phyloP scores from a whole-genome alignment of 805 yeast species.

The Sungouiozyma ichnusensis region DNA sequence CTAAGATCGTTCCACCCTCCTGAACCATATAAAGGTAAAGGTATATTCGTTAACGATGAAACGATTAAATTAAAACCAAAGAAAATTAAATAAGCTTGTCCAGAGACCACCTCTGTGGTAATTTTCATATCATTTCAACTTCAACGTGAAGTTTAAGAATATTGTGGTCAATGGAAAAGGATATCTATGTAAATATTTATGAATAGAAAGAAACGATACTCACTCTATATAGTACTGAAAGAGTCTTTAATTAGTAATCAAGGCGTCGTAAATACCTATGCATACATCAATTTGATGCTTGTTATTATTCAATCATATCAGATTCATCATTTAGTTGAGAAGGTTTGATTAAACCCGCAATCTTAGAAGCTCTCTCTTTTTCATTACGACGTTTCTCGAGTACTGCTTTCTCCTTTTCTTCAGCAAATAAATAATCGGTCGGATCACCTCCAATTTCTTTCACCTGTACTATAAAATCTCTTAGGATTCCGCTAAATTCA shows the following conservation, averaged over 20 bases:
- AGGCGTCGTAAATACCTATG: no score
- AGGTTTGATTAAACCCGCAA: conserved; percentile 87
- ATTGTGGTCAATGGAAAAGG: no score
- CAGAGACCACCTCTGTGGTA: background rate
- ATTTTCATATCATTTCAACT: background rate
- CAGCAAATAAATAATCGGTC: conserved; percentile 83
- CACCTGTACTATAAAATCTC: conserved; percentile 90
- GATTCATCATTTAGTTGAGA: conserved; percentile 36
- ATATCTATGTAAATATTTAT: conserved; percentile 1
- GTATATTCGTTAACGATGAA: conserved; percentile 86
- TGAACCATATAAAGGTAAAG: conserved; percentile 98
- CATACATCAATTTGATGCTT: no score
- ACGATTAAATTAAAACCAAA: conserved; percentile 83
- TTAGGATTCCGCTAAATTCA: conserved; percentile 66
- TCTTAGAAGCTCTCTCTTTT: conserved; percentile 63
- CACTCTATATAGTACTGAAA: no score
- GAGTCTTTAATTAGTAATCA: no score
- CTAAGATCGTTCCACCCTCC: conserved; percentile 86
- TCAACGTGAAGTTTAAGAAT: no score
- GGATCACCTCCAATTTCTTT: conserved; percentile 90
- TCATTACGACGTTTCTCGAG: conserved; percentile 52
- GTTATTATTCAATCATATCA: background rate
- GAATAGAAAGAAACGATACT: background rate
- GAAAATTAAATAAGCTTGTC: conserved; percentile 61
- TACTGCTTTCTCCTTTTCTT: conserved; percentile 55